A percentile compares a stretch with the other conserved stretches of the same genome.
Conservation (phyloP, 352 stramenopile species). For the Globisporangium abappressorium region DNA sequence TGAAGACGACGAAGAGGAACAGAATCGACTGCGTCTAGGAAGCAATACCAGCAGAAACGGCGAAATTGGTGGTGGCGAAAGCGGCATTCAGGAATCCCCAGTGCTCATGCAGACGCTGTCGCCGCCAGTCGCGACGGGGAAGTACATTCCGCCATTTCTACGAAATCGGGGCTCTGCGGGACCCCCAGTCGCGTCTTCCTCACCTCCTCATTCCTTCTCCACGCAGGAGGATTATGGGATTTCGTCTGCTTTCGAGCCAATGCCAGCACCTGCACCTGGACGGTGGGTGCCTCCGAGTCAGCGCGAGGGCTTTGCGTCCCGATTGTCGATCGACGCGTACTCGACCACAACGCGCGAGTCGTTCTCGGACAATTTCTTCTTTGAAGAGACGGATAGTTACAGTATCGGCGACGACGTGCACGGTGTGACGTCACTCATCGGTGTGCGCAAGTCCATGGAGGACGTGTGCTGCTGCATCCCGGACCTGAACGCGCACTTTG, state of each 20-base stretch:
- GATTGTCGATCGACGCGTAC: conserved; percentile 45
- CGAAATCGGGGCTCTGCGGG: conserved; percentile 58
- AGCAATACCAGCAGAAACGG: conserved; percentile 2
- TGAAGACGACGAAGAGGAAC: background rate
- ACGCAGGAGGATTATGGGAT: conserved; percentile 16
- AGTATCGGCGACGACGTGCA: conserved; percentile 62
- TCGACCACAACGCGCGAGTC: conserved; percentile 47
- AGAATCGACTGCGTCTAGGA: background rate
- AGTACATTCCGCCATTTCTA: conserved; percentile 73
- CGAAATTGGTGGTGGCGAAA: background rate
- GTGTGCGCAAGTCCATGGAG: conserved; percentile 73
- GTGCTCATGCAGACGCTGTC: conserved; percentile 52
- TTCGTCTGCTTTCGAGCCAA: conserved; percentile 36
- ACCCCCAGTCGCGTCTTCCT: conserved; percentile 21
- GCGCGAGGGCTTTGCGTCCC: conserved; percentile 46
- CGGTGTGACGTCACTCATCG: conserved; percentile 77
- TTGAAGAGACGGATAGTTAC: conserved; percentile 70
- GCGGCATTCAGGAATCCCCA: conserved; percentile 20
- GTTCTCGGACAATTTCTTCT: conserved; percentile 51
- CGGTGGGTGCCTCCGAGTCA: conserved; percentile 57
- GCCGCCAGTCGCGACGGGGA: conserved; percentile 51
- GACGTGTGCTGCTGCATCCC: conserved; percentile 83
- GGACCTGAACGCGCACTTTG: conserved; percentile 55
- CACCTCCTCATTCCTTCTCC: conserved; percentile 17
- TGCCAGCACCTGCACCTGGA: conserved; percentile 34